Conservation (phyloP, 208 protist genomes). For the Acanthamoeba polyphaga region DNA sequence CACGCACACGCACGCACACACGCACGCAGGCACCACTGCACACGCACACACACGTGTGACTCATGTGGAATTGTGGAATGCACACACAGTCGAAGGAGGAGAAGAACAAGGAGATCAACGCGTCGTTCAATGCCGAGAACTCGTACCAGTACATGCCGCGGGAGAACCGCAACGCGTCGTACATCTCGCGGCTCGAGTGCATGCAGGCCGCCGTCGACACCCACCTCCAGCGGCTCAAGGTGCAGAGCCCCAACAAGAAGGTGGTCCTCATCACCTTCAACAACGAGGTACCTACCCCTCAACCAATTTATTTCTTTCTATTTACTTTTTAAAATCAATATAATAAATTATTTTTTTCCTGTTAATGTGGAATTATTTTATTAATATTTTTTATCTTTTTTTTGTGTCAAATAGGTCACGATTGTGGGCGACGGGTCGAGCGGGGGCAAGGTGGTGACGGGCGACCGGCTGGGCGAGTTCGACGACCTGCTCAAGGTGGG, state of each 20-base stretch:
- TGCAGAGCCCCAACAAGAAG: constrained; percentile 58
- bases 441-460: constrained; percentile 45
- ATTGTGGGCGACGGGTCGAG: constrained; percentile 42
- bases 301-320: background rate
- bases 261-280: constrained; percentile 77
- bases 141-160: constrained; percentile 18
- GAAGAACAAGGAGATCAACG: constrained; percentile 35
- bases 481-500: constrained; percentile 34
- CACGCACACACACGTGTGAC: too few species aligned
- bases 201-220: constrained; percentile 66
- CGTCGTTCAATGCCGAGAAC: background rate
- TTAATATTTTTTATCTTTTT: too few species aligned
- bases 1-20: background rate
- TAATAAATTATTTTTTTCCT: too few species aligned
- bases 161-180: constrained; percentile 59
- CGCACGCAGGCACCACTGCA: background rate
- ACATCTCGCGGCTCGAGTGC: constrained; percentile 73
- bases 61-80: background rate
- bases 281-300: constrained; percentile 22
- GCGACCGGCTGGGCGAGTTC: constrained; percentile 60
- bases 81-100: background rate
- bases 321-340: too few species aligned
- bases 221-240: constrained; percentile 61
- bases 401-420: background rate
- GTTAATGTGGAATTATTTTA: too few species aligned